Percentiles rank a stretch among this genome's conserved stretches.
phyloP scores from a whole-genome alignment of 192 early-diverging fungal species.

The Coemansia sp. region DNA sequence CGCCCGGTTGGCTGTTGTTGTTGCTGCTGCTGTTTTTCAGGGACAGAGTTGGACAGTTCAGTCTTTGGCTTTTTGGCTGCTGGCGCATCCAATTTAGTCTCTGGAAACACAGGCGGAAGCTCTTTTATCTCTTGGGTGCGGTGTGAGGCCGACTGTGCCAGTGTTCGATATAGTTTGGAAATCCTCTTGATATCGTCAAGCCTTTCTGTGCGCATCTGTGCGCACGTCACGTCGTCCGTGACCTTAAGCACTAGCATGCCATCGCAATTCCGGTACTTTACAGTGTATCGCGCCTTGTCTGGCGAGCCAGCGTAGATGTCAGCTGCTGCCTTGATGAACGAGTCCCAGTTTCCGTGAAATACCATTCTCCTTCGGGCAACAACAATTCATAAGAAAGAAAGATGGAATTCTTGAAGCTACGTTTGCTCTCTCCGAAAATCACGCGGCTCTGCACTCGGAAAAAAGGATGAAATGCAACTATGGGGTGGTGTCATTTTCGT shows the following conservation, averaged over 20 bases:
- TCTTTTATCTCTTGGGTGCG: slow-evolving; percentile 23
- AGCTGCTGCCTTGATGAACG: slow-evolving; percentile 36
- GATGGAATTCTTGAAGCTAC: neutral
- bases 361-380: slow-evolving; percentile 16
- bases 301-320: slow-evolving; percentile 35
- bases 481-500: slow-evolving; percentile 8
- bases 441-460: neutral
- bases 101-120: slow-evolving; percentile 32
- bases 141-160: slow-evolving; percentile 33
- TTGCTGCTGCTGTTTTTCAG: slow-evolving; percentile 21
- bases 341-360: slow-evolving; percentile 39
- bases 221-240: slow-evolving; percentile 45
- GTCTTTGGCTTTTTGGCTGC: slow-evolving; percentile 15
- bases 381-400: neutral
- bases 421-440: too few relatives aligned
- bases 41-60: neutral
- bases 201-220: slow-evolving; percentile 42
- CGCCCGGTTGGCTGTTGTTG: neutral
- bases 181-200: slow-evolving; percentile 44
- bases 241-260: slow-evolving; percentile 45
- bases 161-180: slow-evolving; percentile 33
- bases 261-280: slow-evolving; percentile 54
- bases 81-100: slow-evolving; percentile 7
- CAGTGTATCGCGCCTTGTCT: slow-evolving; percentile 37
- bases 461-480: neutral